Conservation (phyloP, 2,329 filamentous ascomycete species). For the Myrmaecium sp. region DNA sequence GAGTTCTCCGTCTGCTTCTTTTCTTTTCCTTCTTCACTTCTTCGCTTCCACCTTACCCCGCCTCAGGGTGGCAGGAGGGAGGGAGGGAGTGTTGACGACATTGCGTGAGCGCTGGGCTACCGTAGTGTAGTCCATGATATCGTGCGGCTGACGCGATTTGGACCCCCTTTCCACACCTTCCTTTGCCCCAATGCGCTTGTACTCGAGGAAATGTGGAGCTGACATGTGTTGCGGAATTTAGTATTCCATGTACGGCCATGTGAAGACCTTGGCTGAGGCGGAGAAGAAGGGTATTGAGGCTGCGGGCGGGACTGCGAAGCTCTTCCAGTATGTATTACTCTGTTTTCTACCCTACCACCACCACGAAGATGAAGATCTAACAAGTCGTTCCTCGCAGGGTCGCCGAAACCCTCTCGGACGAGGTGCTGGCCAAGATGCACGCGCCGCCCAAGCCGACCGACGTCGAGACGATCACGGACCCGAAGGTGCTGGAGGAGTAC, state of each 20-base stretch:
- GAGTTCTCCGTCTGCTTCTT: constrained; percentile 26
- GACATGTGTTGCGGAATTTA: constrained; percentile 17
- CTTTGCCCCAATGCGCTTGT: background rate
- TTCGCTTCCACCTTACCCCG: too few species aligned
- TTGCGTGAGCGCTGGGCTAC: background rate
- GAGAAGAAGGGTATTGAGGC: constrained; percentile 82
- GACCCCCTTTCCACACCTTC: background rate
- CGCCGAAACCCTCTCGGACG: constrained; percentile 67
- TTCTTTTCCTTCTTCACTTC: background rate
- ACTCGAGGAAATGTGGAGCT: background rate
- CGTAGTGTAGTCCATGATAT: background rate
- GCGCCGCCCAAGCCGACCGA: constrained; percentile 58
- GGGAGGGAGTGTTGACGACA: background rate
- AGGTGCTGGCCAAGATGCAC: constrained; percentile 81
- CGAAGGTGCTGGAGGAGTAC: constrained; percentile 51
- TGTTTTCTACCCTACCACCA: background rate
- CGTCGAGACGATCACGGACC: constrained; percentile 43
- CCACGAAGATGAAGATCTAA: constrained; percentile 2
- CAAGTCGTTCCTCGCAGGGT: constrained; percentile 32
- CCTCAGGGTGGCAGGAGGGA: too few species aligned
- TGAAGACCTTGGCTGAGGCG: constrained; percentile 66
- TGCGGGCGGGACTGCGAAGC: constrained; percentile 63
- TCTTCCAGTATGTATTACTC: constrained; percentile 52
- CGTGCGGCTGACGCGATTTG: background rate
- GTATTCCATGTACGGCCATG: constrained; percentile 94